Evolutionary conservation across 2,329 filamentous ascomycete genomes (phyloP).

Genomic region (Pseudophaeomoniella oleicola): DNA sequence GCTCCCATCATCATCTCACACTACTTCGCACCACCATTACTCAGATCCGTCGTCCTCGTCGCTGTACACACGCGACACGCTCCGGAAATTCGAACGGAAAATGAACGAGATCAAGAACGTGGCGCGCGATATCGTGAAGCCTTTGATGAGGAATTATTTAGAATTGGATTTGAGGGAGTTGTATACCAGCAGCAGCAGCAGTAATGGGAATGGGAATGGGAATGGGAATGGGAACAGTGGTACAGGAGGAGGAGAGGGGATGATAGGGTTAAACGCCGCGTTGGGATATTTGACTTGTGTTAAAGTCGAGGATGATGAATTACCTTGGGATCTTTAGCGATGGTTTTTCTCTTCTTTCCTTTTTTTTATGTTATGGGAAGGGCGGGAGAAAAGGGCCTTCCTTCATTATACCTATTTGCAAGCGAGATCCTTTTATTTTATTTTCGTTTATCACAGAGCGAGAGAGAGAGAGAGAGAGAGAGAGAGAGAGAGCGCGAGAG

Average conservation of each 20-base stretch:
- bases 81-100: constrained; percentile 70
- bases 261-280: too few species aligned
- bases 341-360: background rate
- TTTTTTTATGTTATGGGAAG: too few species aligned
- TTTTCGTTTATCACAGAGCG: too few species aligned
- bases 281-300: constrained; percentile 53
- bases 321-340: constrained; percentile 43
- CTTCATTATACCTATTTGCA: too few species aligned
- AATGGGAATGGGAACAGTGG: background rate
- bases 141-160: constrained; percentile 71
- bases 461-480: too few species aligned
- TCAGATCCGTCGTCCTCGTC: constrained; percentile 5
- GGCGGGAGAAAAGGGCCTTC: too few species aligned
- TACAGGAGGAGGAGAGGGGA: constrained; percentile 22
- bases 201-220: background rate
- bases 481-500: too few species aligned
- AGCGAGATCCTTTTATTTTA: too few species aligned
- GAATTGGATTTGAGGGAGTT: constrained; percentile 55
- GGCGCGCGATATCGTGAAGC: constrained; percentile 68
- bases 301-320: constrained; percentile 45
- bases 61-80: constrained; percentile 72
- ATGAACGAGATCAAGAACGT: constrained; percentile 79
- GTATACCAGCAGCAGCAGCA: constrained; percentile 16
- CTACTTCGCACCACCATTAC: constrained; percentile 28
- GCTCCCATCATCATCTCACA: constrained; percentile 29